Evolutionary conservation across 78 protist species (phyloP), one percentile per base, ranked within the genome.

Genomic region (Neovahlkampfia damariscottae): DNA sequence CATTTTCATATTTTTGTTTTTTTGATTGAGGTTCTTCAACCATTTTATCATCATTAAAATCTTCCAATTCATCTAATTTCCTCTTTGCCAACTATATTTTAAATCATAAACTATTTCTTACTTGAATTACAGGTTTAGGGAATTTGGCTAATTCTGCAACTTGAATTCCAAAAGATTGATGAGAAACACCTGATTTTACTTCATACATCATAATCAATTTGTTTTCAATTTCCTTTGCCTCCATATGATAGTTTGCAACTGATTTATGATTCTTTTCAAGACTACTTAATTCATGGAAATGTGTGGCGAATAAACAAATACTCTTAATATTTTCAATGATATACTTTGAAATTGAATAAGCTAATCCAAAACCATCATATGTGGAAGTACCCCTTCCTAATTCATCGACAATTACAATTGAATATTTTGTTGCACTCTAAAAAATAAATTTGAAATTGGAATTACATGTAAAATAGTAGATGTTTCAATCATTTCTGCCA

Each of bases 401-500:
- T 82, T 98, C 99, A 81, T 98, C 99, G 32, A 98, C 84, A 71
- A 98, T 89, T 8, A 96, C 72, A 1, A 97, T 79, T 2, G 96
- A 86, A 36, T 78, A 38, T 4, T 30, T 8, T 1, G 95, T 92
- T 2, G 98, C 97, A 28, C 85, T 9, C 74, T 41, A 35, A 67
- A 96, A 67, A n/a, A n/a, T n/a, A n/a, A n/a, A n/a, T n/a, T n/a
- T n/a, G n/a, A n/a, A n/a, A n/a, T n/a, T n/a, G n/a, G n/a, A n/a
- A n/a, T n/a, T n/a, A n/a, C n/a, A n/a, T n/a, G n/a, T n/a, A n/a
- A n/a, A 31, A 97, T 95, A 35, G 91, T 10, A 29, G 98, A 86
- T 0, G 96, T 91, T 67, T 97, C 99, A 50, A 96, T 83, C 99
- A 98, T 98, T 84, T 98, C 99, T 6, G 98, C 96, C 98, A 96